A percentile compares a stretch with the other conserved stretches of the same genome.
Conservation (phyloP, 1,284 basidiomycete genomes). For the Pisolithus thermaeus region DNA sequence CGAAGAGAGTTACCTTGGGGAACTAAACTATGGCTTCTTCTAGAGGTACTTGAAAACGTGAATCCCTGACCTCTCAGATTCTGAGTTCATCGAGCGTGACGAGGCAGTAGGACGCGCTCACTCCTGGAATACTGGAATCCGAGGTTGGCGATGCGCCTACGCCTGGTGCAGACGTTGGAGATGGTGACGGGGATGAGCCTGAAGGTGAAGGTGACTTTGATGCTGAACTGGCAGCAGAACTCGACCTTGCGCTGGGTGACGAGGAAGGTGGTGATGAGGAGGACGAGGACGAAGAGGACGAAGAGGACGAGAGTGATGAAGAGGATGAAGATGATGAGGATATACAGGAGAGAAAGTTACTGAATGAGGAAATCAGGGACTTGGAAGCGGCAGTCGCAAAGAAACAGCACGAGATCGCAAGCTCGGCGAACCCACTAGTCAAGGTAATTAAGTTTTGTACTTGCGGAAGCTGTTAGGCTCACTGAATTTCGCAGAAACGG, state of each 20-base stretch:
- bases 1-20: background rate
- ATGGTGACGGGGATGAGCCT: constrained; percentile 55
- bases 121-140: constrained; percentile 52
- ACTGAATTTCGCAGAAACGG: constrained; percentile 59
- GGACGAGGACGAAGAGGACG: constrained; percentile 65
- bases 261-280: constrained; percentile 62
- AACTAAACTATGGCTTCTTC: background rate
- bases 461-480: background rate
- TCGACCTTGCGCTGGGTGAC: constrained; percentile 63
- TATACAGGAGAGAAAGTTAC: constrained; percentile 69
- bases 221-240: constrained; percentile 70
- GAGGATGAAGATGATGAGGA: constrained; percentile 67
- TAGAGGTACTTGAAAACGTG: constrained; percentile 78
- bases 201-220: constrained; percentile 64
- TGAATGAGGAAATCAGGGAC: constrained; percentile 88
- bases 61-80: constrained; percentile 85
- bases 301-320: constrained; percentile 63
- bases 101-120: constrained; percentile 53
- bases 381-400: constrained; percentile 83
- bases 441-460: constrained; percentile 42
- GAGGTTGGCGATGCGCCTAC: constrained; percentile 60
- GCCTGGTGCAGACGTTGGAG: constrained; percentile 47
- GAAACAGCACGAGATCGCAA: constrained; percentile 83
- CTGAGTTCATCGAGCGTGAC: constrained; percentile 73
- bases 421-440: constrained; percentile 85